Evolutionary conservation across 2,329 filamentous ascomycete genomes (phyloP).

Genomic region (Colletotrichum magnum): DNA sequence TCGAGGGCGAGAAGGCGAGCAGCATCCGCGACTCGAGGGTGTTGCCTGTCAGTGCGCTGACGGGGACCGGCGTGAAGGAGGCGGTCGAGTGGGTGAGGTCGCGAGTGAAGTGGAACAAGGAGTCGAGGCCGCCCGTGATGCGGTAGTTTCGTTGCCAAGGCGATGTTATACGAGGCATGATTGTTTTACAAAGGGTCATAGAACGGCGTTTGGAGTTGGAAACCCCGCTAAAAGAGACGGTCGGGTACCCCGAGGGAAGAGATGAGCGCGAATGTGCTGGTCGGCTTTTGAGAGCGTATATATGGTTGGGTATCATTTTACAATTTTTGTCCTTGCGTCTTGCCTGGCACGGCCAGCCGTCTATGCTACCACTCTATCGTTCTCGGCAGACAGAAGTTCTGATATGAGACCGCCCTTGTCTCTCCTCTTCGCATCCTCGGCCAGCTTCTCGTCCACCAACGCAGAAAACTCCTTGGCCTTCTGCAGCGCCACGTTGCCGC

Average conservation of each 20-base stretch:
- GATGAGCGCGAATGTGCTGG: conserved; percentile 1
- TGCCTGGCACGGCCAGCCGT: conserved; percentile 22
- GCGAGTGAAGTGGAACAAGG: conserved; percentile 96
- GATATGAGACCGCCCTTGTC: conserved; percentile 85
- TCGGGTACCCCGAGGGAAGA: background rate
- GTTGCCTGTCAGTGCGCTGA: conserved; percentile 91
- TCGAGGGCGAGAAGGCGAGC: conserved; percentile 91
- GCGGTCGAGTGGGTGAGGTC: conserved; percentile 97
- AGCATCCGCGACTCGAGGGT: conserved; percentile 92
- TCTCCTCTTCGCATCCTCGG: conserved; percentile 82
- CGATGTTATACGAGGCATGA: conserved; percentile 36
- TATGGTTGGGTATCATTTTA: conserved; percentile 41
- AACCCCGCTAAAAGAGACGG: background rate
- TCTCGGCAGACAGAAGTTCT: conserved; percentile 83
- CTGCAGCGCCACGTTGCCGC: conserved; percentile 79
- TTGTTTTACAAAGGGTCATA: conserved; percentile 24
- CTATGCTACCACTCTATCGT: conserved; percentile 74
- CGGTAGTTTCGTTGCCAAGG: conserved; percentile 68
- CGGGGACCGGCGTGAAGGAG: conserved; percentile 88
- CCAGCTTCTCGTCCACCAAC: conserved; percentile 79
- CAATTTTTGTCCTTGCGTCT: conserved; percentile 22
- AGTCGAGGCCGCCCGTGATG: conserved; percentile 92
- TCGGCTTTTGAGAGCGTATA: conserved; percentile 17
- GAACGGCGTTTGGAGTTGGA: conserved; percentile 38
- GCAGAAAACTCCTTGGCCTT: conserved; percentile 87